phyloP scores from a whole-genome alignment of 2,329 filamentous ascomycete genomes.

The Aspergillus neoniger region DNA sequence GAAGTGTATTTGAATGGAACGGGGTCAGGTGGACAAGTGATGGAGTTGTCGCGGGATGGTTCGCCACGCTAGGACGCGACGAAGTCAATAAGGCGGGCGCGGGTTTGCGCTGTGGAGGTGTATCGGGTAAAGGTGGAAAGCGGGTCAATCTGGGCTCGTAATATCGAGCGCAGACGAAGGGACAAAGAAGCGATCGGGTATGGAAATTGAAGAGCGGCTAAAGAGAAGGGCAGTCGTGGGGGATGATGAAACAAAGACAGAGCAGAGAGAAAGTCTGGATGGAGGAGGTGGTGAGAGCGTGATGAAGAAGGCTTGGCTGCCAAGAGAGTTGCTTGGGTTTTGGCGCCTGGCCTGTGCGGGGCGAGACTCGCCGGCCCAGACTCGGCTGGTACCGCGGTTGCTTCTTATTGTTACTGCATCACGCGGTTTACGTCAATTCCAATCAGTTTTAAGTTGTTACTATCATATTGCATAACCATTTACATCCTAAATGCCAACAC shows the following conservation, averaged over 20 bases:
- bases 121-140: background rate
- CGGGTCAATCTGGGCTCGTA: background rate
- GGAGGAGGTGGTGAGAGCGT: background rate
- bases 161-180: background rate
- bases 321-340: conserved; percentile 16
- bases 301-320: conserved; percentile 17
- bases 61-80: conserved; percentile 18
- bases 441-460: background rate
- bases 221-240: conserved; percentile 5
- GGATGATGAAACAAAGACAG: conserved; percentile 21
- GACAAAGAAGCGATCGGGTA: background rate
- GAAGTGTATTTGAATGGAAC: background rate
- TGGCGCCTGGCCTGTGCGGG: conserved; percentile 20
- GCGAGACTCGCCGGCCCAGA: conserved; percentile 14
- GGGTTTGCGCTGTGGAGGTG: too few relatives aligned
- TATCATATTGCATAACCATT: background rate
- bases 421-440: background rate
- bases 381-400: background rate
- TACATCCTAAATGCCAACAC: background rate
- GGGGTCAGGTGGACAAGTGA: background rate
- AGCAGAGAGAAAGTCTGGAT: background rate
- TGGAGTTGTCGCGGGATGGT: conserved; percentile 4
- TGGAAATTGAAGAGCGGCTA: background rate
- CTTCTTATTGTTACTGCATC: background rate
- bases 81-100: background rate